phyloP scores from a whole-genome alignment of 2,329 filamentous ascomycete genomes.

The Lecanicillium sp. region DNA sequence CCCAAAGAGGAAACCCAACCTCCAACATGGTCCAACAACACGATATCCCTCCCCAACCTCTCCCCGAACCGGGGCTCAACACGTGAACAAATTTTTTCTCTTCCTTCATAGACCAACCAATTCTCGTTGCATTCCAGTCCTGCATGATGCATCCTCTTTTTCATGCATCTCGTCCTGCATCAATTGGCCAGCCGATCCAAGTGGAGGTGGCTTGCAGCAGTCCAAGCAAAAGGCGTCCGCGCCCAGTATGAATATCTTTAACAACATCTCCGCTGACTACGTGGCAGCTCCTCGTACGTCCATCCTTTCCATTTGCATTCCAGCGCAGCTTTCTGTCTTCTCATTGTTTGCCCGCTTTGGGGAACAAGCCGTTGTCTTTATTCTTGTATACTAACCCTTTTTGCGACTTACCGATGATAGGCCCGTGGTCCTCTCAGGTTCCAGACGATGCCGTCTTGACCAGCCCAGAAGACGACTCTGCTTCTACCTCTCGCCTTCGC shows the following conservation, averaged over 20 bases:
- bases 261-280: conserved; percentile 23
- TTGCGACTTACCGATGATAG: too few species aligned
- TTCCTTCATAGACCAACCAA: conserved; percentile 22
- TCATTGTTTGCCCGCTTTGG: too few species aligned
- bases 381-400: not conserved
- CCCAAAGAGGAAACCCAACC: too few species aligned
- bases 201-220: conserved; percentile 21
- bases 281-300: conserved; percentile 29
- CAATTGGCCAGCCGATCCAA: conserved; percentile 25
- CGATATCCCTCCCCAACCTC: too few species aligned
- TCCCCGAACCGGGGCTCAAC: too few species aligned
- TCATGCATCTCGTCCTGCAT: conserved; percentile 11
- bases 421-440: conserved; percentile 8
- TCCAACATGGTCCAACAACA: too few species aligned
- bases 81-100: too few species aligned
- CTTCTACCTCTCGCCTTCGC: conserved; percentile 2
- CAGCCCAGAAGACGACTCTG: conserved; percentile 1
- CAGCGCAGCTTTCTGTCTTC: too few species aligned
- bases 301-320: conserved; percentile 4
- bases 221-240: conserved; percentile 8
- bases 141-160: conserved; percentile 22
- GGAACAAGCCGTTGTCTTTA: too few species aligned
- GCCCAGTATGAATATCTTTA: conserved; percentile 30
- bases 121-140: conserved; percentile 18
- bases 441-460: conserved; percentile 5